A percentile compares a stretch with the other conserved stretches of the same genome.
These are phyloP conservation scores for Zygosaccharomyces bailii DNA, from an alignment of 805 yeast species.

Conservation along the genomic window DNA sequence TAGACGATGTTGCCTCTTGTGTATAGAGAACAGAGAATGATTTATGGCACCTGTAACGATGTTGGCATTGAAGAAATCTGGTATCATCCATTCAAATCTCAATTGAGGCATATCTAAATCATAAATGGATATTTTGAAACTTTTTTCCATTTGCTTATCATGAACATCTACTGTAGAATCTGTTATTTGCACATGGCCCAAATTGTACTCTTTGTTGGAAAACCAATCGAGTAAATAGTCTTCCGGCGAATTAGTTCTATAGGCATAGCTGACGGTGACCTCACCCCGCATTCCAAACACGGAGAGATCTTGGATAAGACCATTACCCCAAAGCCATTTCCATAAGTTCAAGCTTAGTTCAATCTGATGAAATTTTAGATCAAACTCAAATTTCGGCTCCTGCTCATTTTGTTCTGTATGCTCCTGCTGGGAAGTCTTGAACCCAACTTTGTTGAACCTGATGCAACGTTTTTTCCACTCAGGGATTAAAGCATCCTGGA, in stretches of 20 bases:
- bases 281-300: slow-evolving; percentile 82
- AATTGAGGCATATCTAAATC: slow-evolving; percentile 62
- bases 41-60: slow-evolving; percentile 72
- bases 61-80: slow-evolving; percentile 67
- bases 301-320: slow-evolving; percentile 74
- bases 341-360: slow-evolving; percentile 73
- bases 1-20: slow-evolving; percentile 61
- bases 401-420: slow-evolving; percentile 3
- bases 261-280: slow-evolving; percentile 45
- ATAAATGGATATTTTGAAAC: slow-evolving; percentile 51
- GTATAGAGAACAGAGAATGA: slow-evolving; percentile 72
- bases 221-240: slow-evolving; percentile 33
- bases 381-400: slow-evolving; percentile 53
- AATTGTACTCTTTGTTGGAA: slow-evolving; percentile 38
- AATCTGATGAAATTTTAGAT: slow-evolving; percentile 74
- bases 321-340: slow-evolving; percentile 85
- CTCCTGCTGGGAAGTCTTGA: slow-evolving; percentile 52
- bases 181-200: slow-evolving; percentile 41
- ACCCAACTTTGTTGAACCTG: slow-evolving; percentile 68
- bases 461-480: slow-evolving; percentile 88
- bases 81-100: slow-evolving; percentile 53
- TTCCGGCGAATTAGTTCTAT: slow-evolving; percentile 39
- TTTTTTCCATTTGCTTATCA: slow-evolving; percentile 22
- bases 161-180: slow-evolving; percentile 31
- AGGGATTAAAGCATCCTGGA: slow-evolving; percentile 88